Conservation (phyloP, 1,284 basidiomycete species). For the Malassezia psittaci region DNA sequence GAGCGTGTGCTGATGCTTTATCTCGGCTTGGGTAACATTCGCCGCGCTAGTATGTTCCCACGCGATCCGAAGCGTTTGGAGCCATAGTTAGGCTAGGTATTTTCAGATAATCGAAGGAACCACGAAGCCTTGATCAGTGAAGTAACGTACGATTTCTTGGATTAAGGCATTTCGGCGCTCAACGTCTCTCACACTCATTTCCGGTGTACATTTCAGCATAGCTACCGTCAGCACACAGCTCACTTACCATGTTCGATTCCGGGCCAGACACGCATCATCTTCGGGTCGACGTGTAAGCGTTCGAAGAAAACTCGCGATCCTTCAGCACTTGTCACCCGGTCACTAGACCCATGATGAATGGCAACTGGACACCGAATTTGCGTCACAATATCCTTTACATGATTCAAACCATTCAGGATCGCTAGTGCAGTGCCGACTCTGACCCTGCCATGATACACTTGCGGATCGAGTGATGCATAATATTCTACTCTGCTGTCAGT, state of each 20-base stretch:
- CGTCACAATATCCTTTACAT: slow-evolving; percentile 44
- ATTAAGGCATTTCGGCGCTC: slow-evolving; percentile 28
- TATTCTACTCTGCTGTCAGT: slow-evolving; percentile 31
- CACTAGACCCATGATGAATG: slow-evolving; percentile 51
- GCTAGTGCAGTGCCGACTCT: slow-evolving; percentile 52
- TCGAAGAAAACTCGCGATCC: slow-evolving; percentile 50
- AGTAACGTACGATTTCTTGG: slow-evolving; percentile 23
- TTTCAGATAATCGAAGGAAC: not conserved
- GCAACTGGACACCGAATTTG: slow-evolving; percentile 49
- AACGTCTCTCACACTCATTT: slow-evolving; percentile 28
- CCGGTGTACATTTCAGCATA: slow-evolving; percentile 48
- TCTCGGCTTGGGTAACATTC: slow-evolving; percentile 65
- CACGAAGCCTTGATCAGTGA: not conserved
- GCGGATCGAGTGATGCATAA: slow-evolving; percentile 41
- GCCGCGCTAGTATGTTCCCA: slow-evolving; percentile 86
- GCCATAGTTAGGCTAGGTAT: slow-evolving; percentile 20
- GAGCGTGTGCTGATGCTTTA: slow-evolving; percentile 92
- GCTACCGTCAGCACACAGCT: slow-evolving; percentile 13
- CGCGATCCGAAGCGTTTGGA: slow-evolving; percentile 50
- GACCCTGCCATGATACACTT: slow-evolving; percentile 52
- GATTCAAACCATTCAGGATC: slow-evolving; percentile 50
- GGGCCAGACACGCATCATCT: slow-evolving; percentile 51
- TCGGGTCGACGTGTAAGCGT: slow-evolving; percentile 48
- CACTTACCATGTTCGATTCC: slow-evolving; percentile 51
- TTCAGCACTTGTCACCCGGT: slow-evolving; percentile 50